These are phyloP conservation scores for Aspergillus leporis DNA, from an alignment of 495 filamentous ascomycete genomes.

Conservation along the genomic window DNA sequence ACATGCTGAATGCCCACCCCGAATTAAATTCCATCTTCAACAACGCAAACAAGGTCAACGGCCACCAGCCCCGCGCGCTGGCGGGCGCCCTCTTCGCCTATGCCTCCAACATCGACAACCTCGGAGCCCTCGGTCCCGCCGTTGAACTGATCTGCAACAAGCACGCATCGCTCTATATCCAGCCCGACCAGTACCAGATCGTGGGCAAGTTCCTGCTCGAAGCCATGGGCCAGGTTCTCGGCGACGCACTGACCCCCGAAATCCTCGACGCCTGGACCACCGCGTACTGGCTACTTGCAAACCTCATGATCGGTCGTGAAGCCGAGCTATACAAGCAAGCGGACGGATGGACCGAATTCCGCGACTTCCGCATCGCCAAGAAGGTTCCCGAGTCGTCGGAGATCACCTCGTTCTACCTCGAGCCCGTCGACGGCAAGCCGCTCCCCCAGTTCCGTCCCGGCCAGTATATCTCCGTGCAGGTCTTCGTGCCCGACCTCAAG, in stretches of 20 bases:
- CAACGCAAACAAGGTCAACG: conserved; percentile 61
- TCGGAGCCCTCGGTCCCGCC: conserved; percentile 57
- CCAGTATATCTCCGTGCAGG: conserved; percentile 67
- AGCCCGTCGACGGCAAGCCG: conserved; percentile 59
- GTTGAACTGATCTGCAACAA: conserved; percentile 76
- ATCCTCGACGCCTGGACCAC: conserved; percentile 69
- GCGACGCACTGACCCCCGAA: conserved; percentile 63
- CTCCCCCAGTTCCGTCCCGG: conserved; percentile 65
- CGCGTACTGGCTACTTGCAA: conserved; percentile 71
- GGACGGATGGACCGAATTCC: conserved; percentile 62
- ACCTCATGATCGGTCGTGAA: conserved; percentile 68
- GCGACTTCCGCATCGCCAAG: conserved; percentile 62
- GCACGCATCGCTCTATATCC: conserved; percentile 70
- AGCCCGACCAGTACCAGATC: conserved; percentile 65
- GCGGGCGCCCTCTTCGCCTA: conserved; percentile 69
- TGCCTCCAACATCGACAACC: conserved; percentile 70
- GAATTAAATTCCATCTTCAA: conserved; percentile 68
- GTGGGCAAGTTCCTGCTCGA: conserved; percentile 68
- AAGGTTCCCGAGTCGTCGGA: conserved; percentile 63
- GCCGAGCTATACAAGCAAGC: conserved; percentile 57
- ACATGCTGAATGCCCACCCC: conserved; percentile 62
- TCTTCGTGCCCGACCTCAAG: conserved; percentile 57
- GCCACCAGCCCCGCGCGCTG: conserved; percentile 65
- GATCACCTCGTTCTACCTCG: conserved; percentile 71
- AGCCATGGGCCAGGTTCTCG: conserved; percentile 67